These are phyloP conservation scores for Fusarium napiforme DNA, from an alignment of 2,329 filamentous ascomycete genomes.

Conservation along the genomic window DNA sequence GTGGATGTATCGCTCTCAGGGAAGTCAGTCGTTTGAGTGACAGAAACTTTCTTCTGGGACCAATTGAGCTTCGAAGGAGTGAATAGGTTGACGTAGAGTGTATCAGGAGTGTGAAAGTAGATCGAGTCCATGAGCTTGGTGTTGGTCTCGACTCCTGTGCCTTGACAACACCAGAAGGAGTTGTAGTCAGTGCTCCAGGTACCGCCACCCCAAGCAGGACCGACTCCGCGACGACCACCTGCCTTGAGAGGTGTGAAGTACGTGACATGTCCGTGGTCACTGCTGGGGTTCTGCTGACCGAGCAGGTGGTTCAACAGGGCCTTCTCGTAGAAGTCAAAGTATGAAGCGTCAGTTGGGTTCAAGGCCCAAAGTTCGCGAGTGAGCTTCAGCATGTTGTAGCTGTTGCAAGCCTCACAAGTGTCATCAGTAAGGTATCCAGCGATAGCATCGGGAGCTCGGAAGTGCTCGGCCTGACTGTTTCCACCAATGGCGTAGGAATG, in stretches of 20 bases:
- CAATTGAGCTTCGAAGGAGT: constrained; percentile 58
- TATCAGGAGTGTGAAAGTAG: constrained; percentile 57
- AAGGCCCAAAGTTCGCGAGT: constrained; percentile 62
- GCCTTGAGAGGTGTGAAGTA: constrained; percentile 64
- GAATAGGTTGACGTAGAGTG: constrained; percentile 62
- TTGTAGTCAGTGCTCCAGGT: constrained; percentile 65
- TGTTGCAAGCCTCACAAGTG: constrained; percentile 64
- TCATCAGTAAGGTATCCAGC: constrained; percentile 56
- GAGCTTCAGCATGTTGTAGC: constrained; percentile 67
- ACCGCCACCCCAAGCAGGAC: constrained; percentile 64
- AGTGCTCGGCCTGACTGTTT: constrained; percentile 65
- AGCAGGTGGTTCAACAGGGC: constrained; percentile 62
- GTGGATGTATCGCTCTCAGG: constrained; percentile 55
- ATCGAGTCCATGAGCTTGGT: constrained; percentile 65
- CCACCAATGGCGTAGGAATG: constrained; percentile 65
- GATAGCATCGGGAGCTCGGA: constrained; percentile 59
- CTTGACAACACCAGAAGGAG: constrained; percentile 66
- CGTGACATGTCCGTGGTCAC: constrained; percentile 60
- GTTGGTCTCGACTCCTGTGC: constrained; percentile 63
- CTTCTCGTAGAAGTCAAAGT: constrained; percentile 65
- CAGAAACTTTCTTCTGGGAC: constrained; percentile 52
- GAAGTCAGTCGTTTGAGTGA: constrained; percentile 57
- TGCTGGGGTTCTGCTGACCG: constrained; percentile 58
- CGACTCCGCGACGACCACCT: constrained; percentile 59
- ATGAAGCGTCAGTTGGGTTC: constrained; percentile 52